A percentile compares a stretch with the other conserved stretches of the same genome.
phyloP scores from a whole-genome alignment of 2,329 filamentous ascomycete species.

The Purpureocillium lavendulum region DNA sequence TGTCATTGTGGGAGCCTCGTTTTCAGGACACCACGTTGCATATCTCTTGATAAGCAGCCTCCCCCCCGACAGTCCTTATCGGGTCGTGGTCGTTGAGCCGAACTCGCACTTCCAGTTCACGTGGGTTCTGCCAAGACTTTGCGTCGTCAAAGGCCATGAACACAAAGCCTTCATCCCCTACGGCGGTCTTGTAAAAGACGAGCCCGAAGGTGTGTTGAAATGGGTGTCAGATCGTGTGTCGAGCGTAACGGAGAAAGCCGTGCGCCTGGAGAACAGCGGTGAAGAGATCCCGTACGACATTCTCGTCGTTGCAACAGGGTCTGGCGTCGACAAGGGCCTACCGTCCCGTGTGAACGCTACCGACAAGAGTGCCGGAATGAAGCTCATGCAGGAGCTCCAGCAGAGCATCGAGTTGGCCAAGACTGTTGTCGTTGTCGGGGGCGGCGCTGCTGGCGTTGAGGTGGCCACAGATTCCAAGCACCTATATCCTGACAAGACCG shows the following conservation, averaged over 20 bases:
- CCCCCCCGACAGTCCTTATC: constrained; percentile 35
- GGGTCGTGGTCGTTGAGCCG: constrained; percentile 48
- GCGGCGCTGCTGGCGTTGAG: constrained; percentile 54
- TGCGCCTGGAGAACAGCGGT: constrained; percentile 30
- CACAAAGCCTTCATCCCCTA: constrained; percentile 55
- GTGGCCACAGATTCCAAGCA: constrained; percentile 51
- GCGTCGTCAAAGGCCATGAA: constrained; percentile 44
- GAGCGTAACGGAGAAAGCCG: constrained; percentile 23
- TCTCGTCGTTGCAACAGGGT: constrained; percentile 49
- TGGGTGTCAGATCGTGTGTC: constrained; percentile 35
- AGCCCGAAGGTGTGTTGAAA: constrained; percentile 21
- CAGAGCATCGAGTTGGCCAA: constrained; percentile 30
- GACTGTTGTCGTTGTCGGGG: constrained; percentile 44
- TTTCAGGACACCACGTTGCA: constrained; percentile 43
- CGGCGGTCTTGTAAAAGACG: constrained; percentile 27
- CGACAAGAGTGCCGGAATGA: constrained; percentile 32
- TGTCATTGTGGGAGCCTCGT: constrained; percentile 49
- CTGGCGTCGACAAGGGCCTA: constrained; percentile 30
- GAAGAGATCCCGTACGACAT: constrained; percentile 43
- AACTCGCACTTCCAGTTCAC: constrained; percentile 54
- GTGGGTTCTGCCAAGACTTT: constrained; percentile 51
- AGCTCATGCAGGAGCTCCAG: constrained; percentile 37
- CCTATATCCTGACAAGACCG: constrained; percentile 44
- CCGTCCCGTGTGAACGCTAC: constrained; percentile 39
- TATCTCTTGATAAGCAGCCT: constrained; percentile 38